Evolutionary conservation across 768 basidiomycete species (phyloP).

Genomic region (Mycena filopes): DNA sequence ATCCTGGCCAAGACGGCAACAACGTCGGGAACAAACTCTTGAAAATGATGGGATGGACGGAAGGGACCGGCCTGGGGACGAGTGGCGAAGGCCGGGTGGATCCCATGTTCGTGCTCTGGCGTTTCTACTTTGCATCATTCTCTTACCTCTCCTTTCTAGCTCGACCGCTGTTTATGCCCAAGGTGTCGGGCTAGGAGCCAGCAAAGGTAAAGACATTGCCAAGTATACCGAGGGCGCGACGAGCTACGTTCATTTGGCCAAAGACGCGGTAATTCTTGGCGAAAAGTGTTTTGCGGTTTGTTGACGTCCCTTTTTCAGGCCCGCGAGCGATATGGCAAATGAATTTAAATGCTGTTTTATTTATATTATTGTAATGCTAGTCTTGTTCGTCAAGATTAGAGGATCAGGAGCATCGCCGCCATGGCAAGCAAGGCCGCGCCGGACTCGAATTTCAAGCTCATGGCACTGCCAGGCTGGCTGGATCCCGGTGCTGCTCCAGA

Average conservation of each 20-base stretch:
- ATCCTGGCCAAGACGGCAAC: slow-evolving; percentile 81
- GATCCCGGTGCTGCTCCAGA: slow-evolving; percentile 11
- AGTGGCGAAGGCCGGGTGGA: slow-evolving; percentile 88
- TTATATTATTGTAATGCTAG: slow-evolving; percentile 20
- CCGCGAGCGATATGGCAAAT: slow-evolving; percentile 36
- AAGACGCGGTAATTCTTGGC: slow-evolving; percentile 66
- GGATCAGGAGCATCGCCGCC: not conserved
- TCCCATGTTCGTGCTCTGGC: slow-evolving; percentile 71
- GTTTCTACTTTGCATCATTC: not conserved
- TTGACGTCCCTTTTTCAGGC: slow-evolving; percentile 37
- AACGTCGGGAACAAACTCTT: slow-evolving; percentile 94
- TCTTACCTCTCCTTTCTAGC: slow-evolving; percentile 48
- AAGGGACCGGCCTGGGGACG: slow-evolving; percentile 87
- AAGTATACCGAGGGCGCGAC: slow-evolving; percentile 76
- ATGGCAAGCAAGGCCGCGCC: not conserved
- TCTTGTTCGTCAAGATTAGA: not conserved
- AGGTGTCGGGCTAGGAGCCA: slow-evolving; percentile 92
- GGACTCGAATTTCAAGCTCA: not conserved
- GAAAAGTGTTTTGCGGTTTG: not conserved
- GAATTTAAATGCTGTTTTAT: not conserved
- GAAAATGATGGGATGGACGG: slow-evolving; percentile 99
- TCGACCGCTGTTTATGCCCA: slow-evolving; percentile 88
- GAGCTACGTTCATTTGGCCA: slow-evolving; percentile 78
- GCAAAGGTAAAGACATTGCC: slow-evolving; percentile 86
- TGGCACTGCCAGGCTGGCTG: not conserved